A percentile compares a stretch with the other conserved stretches of the same genome.
phyloP scores from a whole-genome alignment of 2,329 filamentous ascomycete genomes.

The Tolypocladium album region DNA sequence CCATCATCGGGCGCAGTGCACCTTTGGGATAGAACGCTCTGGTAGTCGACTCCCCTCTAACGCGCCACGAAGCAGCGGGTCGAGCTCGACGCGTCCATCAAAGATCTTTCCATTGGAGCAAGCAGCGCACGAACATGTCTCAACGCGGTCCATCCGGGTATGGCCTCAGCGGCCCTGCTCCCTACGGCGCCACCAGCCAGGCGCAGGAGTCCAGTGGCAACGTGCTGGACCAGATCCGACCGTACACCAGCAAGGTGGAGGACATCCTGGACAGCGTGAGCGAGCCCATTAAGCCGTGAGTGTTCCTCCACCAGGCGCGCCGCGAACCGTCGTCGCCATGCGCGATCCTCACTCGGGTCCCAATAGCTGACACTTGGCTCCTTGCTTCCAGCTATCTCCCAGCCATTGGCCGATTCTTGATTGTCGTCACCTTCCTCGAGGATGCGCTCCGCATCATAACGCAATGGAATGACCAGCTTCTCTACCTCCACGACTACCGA shows the following conservation, averaged over 20 bases:
- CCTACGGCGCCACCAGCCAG: constrained; percentile 51
- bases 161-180: constrained; percentile 61
- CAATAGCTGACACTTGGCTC: constrained; percentile 8
- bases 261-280: constrained; percentile 78
- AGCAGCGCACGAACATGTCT: constrained; percentile 19
- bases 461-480: constrained; percentile 91
- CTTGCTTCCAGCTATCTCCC: constrained; percentile 65
- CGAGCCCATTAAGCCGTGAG: constrained; percentile 87
- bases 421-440: constrained; percentile 96
- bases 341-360: neutral
- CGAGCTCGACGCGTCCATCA: neutral
- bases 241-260: constrained; percentile 98
- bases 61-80: neutral
- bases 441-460: constrained; percentile 93
- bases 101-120: neutral
- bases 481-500: constrained; percentile 86
- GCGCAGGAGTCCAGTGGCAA: constrained; percentile 45
- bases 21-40: neutral
- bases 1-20: neutral
- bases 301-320: constrained; percentile 5
- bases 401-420: constrained; percentile 90
- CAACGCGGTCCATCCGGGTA: constrained; percentile 64
- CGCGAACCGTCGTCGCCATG: neutral
- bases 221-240: constrained; percentile 71
- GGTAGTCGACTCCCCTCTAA: neutral